Base-by-base conservation (phyloP, 805 yeast species). In the Schwanniomyces occidentalis region DNA sequence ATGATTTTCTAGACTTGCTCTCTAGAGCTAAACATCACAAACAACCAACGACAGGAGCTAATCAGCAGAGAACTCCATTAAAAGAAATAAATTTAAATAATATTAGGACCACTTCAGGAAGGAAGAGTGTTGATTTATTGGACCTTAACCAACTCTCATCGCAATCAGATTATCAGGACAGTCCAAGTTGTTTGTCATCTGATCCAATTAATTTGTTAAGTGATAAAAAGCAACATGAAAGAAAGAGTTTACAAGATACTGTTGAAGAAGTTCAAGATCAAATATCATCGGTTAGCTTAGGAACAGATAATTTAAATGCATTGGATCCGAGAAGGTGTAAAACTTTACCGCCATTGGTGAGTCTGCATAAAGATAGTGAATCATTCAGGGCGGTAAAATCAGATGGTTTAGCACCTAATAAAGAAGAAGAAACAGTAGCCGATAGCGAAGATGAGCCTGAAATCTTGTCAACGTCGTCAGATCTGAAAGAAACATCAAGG, bases 371-470 rank as follows among this genome's bases (percentile, higher is more conserved):
- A n/a, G n/a, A n/a, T n/a, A n/a, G n/a, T n/a, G n/a, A n/a, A n/a
- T n/a, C n/a, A n/a, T n/a, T n/a, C n/a, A n/a, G n/a, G n/a, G n/a
- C n/a, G n/a, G n/a, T n/a, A n/a, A n/a, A n/a, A n/a, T n/a, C n/a
- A n/a, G n/a, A n/a, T n/a, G n/a, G n/a, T n/a, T n/a, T n/a, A n/a
- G n/a, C n/a, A n/a, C n/a, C n/a, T n/a, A n/a, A 19, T 13, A 21
- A 13, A 8, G 8, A 16, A 5, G 36, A 22, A 4, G 31, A 27
- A 10, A 13, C 36, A n/a, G 35, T 48, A 8, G 49, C 42, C 6
- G 46, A 48, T 33, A 48, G 52, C 35, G 52, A 48, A 35, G 52
- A 46, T 3, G 52, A 48, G 25, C 36, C 38, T 5, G 37, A 37
- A 6, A 22, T 41, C 4, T 31, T 40, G 8, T 23, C 39, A 7